Conservation (phyloP, 2,329 filamentous ascomycete genomes). For the Neobulgaria alba region DNA sequence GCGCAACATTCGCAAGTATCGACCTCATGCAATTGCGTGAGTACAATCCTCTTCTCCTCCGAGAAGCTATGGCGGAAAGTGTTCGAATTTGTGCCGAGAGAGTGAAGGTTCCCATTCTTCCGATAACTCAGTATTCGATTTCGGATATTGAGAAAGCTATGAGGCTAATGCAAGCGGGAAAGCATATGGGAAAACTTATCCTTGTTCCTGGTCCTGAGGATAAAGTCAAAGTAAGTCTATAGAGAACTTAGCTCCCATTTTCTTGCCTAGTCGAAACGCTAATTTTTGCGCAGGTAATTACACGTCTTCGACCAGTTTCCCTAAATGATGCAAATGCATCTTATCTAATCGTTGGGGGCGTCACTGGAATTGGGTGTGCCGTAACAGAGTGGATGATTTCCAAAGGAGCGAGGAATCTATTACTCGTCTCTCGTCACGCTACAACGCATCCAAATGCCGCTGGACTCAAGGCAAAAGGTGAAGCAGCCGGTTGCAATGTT, state of each 20-base stretch:
- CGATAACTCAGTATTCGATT: not conserved
- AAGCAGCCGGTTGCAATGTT: conserved; percentile 10
- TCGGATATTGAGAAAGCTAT: not conserved
- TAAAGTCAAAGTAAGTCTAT: not conserved
- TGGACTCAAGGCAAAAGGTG: conserved; percentile 7
- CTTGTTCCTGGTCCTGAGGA: not conserved
- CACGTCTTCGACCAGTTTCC: conserved; percentile 10
- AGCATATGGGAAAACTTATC: conserved; percentile 1
- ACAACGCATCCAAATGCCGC: conserved; percentile 7
- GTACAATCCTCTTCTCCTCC: too few species aligned
- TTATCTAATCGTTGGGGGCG: conserved; percentile 26
- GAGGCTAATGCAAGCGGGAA: not conserved
- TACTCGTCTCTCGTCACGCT: conserved; percentile 19
- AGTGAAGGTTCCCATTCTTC: not conserved
- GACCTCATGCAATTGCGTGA: not conserved
- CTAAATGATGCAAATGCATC: conserved; percentile 26
- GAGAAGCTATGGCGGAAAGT: too few species aligned
- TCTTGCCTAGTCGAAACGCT: too few species aligned
- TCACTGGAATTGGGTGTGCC: conserved; percentile 24
- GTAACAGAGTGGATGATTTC: conserved; percentile 17
- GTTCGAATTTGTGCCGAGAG: not conserved
- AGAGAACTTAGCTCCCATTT: too few species aligned
- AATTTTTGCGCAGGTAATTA: too few species aligned
- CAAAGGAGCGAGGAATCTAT: conserved; percentile 22
- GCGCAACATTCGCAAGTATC: not conserved